Evolutionary conservation across 768 basidiomycete genomes (phyloP), one percentile per base, ranked within the genome.

Genomic region (Lentinula boryana): DNA sequence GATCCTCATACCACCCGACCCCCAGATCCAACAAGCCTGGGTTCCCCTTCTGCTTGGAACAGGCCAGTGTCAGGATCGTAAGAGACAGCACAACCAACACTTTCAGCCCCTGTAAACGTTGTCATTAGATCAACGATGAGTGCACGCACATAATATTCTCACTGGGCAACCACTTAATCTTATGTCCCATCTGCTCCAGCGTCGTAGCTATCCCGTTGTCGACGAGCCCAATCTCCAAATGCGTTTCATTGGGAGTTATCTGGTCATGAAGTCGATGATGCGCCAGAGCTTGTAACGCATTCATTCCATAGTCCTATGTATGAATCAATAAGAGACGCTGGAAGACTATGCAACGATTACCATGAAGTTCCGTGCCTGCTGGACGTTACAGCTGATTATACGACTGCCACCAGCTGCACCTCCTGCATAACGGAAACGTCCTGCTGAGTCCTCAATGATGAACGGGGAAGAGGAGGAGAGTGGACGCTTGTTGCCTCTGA

Each of bases 361-460:
- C 53, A 54, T 54, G 35, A 54, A 35, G 23, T 54, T 54, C 35
- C 53, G 36, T 10, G 53, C 53, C 18, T 54, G 53, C 10, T 54
- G 53, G 10, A 54, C 53, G 21, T 54, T 54, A 13, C 53, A 54
- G 36, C 53, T 54, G n/a, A 54, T 54, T 6, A 54, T 54, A 18
- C 53, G 53, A 38, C 53, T 54, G 21, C 53, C 53, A 35, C 53
- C 53, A 21, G 53, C 53, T 38, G 53, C 53, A 54, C 53, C 53
- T 23, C 53, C 53, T 4, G 53, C 53, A 38, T 54, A 54, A 13
- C 53, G 53, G n/a, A 54, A 54, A 7, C 35, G 53, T 6, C 53
- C 53, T 21, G 36, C 33, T 9, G 21, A 35, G 33, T 54, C 53
- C 21, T 54, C 53, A 16, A 54, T 54, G 13, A 54, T 54, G 33